phyloP scores from a whole-genome alignment of 1,139 yeast species.

The Arxiozyma telluris region DNA sequence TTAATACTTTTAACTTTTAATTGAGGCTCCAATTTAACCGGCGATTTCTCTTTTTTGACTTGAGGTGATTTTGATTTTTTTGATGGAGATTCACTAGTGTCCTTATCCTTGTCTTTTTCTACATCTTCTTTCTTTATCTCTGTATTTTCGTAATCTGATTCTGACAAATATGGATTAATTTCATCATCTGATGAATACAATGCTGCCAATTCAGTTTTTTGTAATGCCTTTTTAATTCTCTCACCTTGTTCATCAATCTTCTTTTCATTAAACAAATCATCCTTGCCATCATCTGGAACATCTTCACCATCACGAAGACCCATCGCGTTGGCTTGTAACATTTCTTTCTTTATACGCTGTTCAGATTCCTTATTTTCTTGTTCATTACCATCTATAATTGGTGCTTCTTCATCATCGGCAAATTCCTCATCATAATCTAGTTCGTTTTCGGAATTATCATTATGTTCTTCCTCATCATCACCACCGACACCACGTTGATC shows the following conservation, averaged over 20 bases:
- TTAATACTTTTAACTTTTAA: conserved; percentile 44
- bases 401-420: conserved; percentile 98
- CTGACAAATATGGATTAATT: conserved; percentile 71
- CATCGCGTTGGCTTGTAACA: conserved; percentile 74
- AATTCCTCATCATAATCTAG: conserved; percentile 93
- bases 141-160: conserved; percentile 58
- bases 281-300: conserved; percentile 42
- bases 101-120: conserved; percentile 23
- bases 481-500: conserved; percentile 32
- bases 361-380: conserved; percentile 90
- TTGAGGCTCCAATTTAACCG: conserved; percentile 27
- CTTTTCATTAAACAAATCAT: conserved; percentile 56
- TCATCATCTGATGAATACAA: conserved; percentile 77
- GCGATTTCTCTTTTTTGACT: conserved; percentile 18
- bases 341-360: conserved; percentile 78
- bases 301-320: conserved; percentile 53
- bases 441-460: conserved; percentile 80
- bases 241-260: conserved; percentile 90
- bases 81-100: conserved; percentile 5
- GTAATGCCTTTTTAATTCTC: conserved; percentile 71
- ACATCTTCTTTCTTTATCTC: conserved; percentile 40
- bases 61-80: conserved; percentile 12
- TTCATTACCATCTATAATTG: conserved; percentile 93
- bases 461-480: conserved; percentile 38
- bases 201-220: conserved; percentile 80